Conservation (phyloP, 768 basidiomycete species). For the Amanita pallidorosea region DNA sequence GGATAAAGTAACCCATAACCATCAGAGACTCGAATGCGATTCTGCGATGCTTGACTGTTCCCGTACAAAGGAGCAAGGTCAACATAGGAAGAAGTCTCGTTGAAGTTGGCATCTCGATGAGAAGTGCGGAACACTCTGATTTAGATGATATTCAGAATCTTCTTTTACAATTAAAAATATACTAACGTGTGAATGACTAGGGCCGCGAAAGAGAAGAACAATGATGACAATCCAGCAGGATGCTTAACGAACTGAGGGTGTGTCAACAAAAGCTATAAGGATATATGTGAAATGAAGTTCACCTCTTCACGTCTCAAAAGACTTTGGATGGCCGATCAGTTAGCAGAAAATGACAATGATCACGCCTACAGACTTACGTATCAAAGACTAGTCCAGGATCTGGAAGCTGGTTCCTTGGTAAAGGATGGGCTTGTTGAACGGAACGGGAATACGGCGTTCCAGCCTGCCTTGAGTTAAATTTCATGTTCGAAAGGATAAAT, state of each 20-base stretch:
- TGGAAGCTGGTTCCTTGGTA: slow-evolving; percentile 60
- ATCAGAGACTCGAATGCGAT: slow-evolving; percentile 43
- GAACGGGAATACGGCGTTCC: slow-evolving; percentile 75
- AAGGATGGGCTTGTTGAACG: slow-evolving; percentile 57
- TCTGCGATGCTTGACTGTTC: slow-evolving; percentile 47
- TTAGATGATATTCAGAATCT: background rate
- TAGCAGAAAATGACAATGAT: background rate
- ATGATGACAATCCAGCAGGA: slow-evolving; percentile 66
- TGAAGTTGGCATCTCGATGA: slow-evolving; percentile 53
- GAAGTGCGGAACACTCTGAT: slow-evolving; percentile 75
- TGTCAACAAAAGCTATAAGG: slow-evolving; percentile 1
- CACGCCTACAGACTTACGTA: slow-evolving; percentile 27
- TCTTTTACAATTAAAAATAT: background rate
- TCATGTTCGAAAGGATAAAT: background rate
- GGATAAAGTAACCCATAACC: slow-evolving; percentile 60
- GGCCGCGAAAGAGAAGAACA: slow-evolving; percentile 78
- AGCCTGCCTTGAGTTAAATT: slow-evolving; percentile 26
- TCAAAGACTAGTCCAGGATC: slow-evolving; percentile 78
- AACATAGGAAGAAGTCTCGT: slow-evolving; percentile 81
- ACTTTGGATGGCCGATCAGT: slow-evolving; percentile 11
- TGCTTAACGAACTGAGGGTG: slow-evolving; percentile 53
- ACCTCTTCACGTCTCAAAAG: slow-evolving; percentile 66
- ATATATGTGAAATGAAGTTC: slow-evolving; percentile 6
- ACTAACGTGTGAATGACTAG: slow-evolving; percentile 68
- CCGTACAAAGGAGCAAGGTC: slow-evolving; percentile 82